A percentile compares a stretch with the other conserved stretches of the same genome.
Conservation (phyloP, 305 asterid species). For the Plantago rigida region DNA sequence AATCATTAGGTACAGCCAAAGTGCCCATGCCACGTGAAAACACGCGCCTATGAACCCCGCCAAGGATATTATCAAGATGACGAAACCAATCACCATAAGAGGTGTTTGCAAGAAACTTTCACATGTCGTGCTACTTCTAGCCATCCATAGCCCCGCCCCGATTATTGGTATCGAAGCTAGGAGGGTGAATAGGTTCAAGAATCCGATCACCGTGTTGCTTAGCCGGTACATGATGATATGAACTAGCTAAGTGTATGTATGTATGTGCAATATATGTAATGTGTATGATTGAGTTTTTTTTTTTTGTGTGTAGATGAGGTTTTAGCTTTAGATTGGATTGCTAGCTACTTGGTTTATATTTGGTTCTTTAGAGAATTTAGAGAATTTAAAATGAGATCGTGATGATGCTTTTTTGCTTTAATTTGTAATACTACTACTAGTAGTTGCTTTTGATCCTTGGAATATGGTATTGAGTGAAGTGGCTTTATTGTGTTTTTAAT, state of each 20-base stretch:
- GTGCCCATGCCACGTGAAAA: slow-evolving; percentile 82
- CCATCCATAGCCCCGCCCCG: slow-evolving; percentile 93
- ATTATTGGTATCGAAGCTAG: slow-evolving; percentile 88
- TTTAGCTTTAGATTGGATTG: slow-evolving; percentile 10
- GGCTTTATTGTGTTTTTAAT: slow-evolving; percentile 25
- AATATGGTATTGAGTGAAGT: slow-evolving; percentile 28
- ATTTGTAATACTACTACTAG: not conserved
- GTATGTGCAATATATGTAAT: slow-evolving; percentile 5
- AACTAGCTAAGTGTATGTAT: not conserved
- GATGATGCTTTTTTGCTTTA: slow-evolving; percentile 26
- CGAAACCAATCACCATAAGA: slow-evolving; percentile 60
- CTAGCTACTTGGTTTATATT: slow-evolving; percentile 18
- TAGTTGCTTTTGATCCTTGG: slow-evolving; percentile 33
- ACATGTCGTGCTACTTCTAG: slow-evolving; percentile 69
- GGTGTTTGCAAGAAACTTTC: slow-evolving; percentile 87
- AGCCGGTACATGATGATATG: slow-evolving; percentile 45
- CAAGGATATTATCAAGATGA: slow-evolving; percentile 57
- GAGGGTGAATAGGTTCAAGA: slow-evolving; percentile 77
- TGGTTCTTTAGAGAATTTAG: slow-evolving; percentile 20
- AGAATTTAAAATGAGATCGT: not conserved
- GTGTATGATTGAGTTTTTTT: not conserved
- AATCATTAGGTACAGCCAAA: slow-evolving; percentile 62
- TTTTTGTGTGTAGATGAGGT: not conserved
- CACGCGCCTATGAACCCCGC: slow-evolving; percentile 93
- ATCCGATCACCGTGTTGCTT: slow-evolving; percentile 86